phyloP scores from a whole-genome alignment of 164 flowering plant species.

The Hamamelis virginiana region DNA sequence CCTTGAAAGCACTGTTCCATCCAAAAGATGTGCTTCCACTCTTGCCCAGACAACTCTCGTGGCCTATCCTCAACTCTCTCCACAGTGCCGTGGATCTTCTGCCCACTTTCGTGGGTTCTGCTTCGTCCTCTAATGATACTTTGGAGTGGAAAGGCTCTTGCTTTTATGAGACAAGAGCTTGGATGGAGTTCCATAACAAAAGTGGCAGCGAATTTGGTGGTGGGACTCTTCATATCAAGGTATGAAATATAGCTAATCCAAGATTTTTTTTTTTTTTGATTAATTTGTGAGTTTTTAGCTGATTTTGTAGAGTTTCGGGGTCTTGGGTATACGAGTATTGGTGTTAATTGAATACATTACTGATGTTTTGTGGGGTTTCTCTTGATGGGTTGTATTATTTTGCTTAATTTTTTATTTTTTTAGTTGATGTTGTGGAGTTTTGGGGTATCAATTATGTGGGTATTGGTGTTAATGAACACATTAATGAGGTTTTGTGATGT shows the following conservation, averaged over 20 bases:
- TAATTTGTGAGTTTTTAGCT: neutral
- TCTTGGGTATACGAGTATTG: neutral
- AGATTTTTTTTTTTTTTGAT: no score
- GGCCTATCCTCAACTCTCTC: conserved; percentile 71
- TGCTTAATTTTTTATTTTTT: neutral
- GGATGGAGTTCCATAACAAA: conserved; percentile 87
- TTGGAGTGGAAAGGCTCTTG: conserved; percentile 92
- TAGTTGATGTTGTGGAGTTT: neutral
- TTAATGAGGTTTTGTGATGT: no score
- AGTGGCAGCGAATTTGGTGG: conserved; percentile 75
- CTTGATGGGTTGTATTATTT: neutral
- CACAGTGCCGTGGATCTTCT: conserved; percentile 59
- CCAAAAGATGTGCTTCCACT: conserved; percentile 70
- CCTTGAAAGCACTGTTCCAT: conserved; percentile 48
- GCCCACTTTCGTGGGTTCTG: conserved; percentile 82
- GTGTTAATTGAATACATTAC: no score
- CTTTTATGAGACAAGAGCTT: conserved; percentile 71
- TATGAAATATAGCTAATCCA: neutral
- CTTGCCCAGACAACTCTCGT: conserved; percentile 66
- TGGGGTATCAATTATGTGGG: neutral
- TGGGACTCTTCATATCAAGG: conserved; percentile 91
- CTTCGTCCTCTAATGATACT: conserved; percentile 36
- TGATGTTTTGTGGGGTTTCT: neutral
- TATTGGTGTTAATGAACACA: neutral
- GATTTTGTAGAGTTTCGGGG: neutral